Evolutionary conservation across 257 asterid species (phyloP).

Genomic region (Solanum clarkiae): DNA sequence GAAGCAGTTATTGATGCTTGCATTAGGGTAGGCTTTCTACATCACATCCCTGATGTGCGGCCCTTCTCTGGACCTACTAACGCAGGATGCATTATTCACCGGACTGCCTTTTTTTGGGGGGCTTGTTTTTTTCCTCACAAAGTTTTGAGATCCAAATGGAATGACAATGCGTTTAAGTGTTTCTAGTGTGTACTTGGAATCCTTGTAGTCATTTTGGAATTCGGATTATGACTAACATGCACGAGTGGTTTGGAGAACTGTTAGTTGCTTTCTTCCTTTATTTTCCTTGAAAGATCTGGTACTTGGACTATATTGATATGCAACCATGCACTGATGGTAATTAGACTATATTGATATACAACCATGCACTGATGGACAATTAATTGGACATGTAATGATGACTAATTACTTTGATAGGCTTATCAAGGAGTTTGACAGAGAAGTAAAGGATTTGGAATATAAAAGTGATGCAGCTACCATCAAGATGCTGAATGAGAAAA

Average conservation of each 20-base stretch:
- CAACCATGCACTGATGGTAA: background rate
- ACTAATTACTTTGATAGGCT: slow-evolving; percentile 43
- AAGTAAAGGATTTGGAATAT: slow-evolving; percentile 56
- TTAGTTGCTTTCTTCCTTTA: background rate
- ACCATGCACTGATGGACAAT: background rate
- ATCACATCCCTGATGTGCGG: background rate
- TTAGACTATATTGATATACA: background rate
- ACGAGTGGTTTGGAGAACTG: background rate
- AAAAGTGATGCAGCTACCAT: slow-evolving; percentile 56
- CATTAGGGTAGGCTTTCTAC: background rate
- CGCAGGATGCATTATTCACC: background rate
- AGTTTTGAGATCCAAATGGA: background rate
- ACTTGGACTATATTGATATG: background rate
- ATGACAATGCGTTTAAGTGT: background rate
- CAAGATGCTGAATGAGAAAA: slow-evolving; percentile 77
- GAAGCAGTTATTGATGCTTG: background rate
- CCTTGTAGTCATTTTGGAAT: background rate
- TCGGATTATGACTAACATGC: background rate
- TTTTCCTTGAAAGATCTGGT: background rate
- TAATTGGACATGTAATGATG: background rate
- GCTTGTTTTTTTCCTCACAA: background rate
- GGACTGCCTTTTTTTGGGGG: background rate
- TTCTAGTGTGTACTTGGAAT: background rate
- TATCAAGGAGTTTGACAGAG: slow-evolving; percentile 83
- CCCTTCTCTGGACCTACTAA: background rate